Base-by-base conservation (phyloP, 179 eudicot species). In the Silene noctiflora region DNA sequence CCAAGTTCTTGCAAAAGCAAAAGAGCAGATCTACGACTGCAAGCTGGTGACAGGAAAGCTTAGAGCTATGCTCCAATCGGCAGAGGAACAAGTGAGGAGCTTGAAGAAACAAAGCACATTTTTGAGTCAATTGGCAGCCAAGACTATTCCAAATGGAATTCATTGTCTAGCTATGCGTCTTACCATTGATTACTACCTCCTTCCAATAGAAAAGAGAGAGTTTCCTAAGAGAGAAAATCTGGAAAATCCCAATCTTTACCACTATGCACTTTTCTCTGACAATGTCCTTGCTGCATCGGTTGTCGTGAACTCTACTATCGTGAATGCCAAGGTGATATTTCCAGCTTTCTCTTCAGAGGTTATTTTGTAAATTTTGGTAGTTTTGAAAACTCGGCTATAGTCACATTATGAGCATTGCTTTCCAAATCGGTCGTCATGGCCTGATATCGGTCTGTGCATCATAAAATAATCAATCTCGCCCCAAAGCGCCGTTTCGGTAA, bases 251-350 rank as follows among this genome's bases (percentile, higher is more conserved):
- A 73, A 74, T 21, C 89, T 94, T 17, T 87, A 84, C 78, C 98
- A 94, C 80, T 94, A 94, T 85, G 98, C 98, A 12, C 89, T 94
- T 74, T 94, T 94, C 84, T 94, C 98, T 68, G 98, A 91, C 76
- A 94, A 94, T 82, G 97, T 91, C 42, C 83, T 94, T 72, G 98
- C 98, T 72, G 94, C 97, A 68, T 89, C 97, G 7, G 98, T 94
- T 12, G 98, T 94, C 62, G 98, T 94, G 75, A 94, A 91, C 82
- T 94, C 98, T 46, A 84, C 97, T 62, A 77, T 94, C 73, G 33
- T 69, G 81, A 88, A 91, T 84, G 96, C 97, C 48, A 92, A 91
- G 96, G 98, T 94, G 53, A 81, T 72, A 6, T 70, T 9, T 21
- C 60, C 62, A 64, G 10, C 62, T 24, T 31, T 60, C 53, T 6